Base-by-base conservation (phyloP, 345 rosid species). In the Moringa oleifera region DNA sequence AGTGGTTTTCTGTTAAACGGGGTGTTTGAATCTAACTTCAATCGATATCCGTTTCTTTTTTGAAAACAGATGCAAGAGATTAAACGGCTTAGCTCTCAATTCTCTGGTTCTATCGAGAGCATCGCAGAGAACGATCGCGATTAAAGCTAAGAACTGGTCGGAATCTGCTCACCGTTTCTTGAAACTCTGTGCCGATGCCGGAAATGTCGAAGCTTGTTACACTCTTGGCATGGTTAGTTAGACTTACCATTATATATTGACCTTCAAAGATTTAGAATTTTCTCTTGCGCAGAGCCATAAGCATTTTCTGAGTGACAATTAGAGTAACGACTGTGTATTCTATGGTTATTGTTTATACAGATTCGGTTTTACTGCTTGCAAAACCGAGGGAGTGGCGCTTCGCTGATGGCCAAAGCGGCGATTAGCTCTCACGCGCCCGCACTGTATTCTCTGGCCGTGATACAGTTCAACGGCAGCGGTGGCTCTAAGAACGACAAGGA, bases 381-480 rank as follows among this genome's bases (percentile, higher is more conserved):
- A 61, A 88, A 79, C 65, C 77, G 92, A 58, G 91, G 85, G 15
- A 88, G 89, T 64, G 99, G 99, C 17, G 95, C 95, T 52, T 88
- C 97, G 7, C 70, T 94, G 0, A 90, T 94, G 95, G 99, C 99
- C 7, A 90, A 82, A 76, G 97, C 99, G 10, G 99, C 97, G 78
- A 85, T 86, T 71, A 75, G 73, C 20, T 85, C 92, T 9, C 89
- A 94, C 84, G 96, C 96, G 62, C 88, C 81, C 56, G 85, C 97
- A 0, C 79, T 94, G 0, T 90, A 94, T 66, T 94, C 99, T 0
- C 75, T 94, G 4, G 90, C 99, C 0, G 92, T 94, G 60, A 83
- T 94, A 28, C 97, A 88, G 76, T 94, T 94, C 76, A 94, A 94
- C 68, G 99, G 99, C 64, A 94, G 97, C 80, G 99, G 99, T 18